These are phyloP conservation scores for Takashimella tepidaria DNA, from an alignment of 1,284 basidiomycete genomes.

Conservation along the genomic window DNA sequence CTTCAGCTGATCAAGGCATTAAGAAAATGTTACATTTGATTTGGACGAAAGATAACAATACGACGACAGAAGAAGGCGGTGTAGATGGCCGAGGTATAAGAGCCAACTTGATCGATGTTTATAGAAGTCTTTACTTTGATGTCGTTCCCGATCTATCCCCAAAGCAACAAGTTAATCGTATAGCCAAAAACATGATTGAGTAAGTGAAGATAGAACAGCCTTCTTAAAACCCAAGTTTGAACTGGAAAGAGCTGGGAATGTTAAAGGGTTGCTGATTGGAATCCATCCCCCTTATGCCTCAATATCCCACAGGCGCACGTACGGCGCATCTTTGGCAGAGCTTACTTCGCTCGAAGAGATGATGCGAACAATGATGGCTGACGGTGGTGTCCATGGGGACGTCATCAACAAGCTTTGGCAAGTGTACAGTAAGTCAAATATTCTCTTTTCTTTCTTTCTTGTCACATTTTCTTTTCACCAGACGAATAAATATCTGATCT, in stretches of 20 bases:
- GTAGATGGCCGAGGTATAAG: constrained; percentile 86
- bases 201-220: constrained; percentile 49
- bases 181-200: constrained; percentile 98
- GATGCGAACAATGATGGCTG: constrained; percentile 86
- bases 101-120: constrained; percentile 82
- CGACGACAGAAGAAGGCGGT: constrained; percentile 61
- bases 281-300: too few relatives aligned
- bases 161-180: constrained; percentile 84
- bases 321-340: constrained; percentile 87
- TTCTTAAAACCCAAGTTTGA: too few relatives aligned
- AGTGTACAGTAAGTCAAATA: constrained; percentile 73
- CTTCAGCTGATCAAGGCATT: constrained; percentile 69
- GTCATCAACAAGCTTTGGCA: constrained; percentile 91
- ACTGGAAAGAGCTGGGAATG: too few relatives aligned
- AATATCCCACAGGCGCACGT: constrained; percentile 61
- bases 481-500: constrained; percentile 1
- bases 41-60: constrained; percentile 90
- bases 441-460: background rate
- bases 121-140: constrained; percentile 85
- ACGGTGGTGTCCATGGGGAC: constrained; percentile 69
- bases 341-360: constrained; percentile 94
- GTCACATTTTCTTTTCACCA: background rate
- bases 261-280: too few relatives aligned
- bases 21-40: constrained; percentile 97
- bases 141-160: constrained; percentile 59